Base-by-base conservation (phyloP, 2,329 filamentous ascomycete genomes). In the Cladosporium sp. region DNA sequence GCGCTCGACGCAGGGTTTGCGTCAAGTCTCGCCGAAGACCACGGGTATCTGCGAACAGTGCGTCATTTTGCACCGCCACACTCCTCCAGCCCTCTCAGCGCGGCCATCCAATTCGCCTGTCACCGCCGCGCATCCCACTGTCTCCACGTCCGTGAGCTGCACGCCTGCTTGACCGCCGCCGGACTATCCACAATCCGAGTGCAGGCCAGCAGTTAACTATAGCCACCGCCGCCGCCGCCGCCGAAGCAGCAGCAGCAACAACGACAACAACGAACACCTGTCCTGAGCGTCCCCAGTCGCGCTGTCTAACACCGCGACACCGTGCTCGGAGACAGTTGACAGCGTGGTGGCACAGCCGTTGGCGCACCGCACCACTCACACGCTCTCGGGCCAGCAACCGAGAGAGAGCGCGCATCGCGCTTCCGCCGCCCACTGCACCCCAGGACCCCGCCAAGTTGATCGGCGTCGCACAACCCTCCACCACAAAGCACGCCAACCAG, bases 401-500 rank as follows among this genome's bases (percentile, higher is more conserved):
- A 56, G n/a, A 30, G 20, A 34, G 7, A 19, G 17, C 47, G 30
- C 28, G 17, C 50, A 28, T 40, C 50, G 43, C 50, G 43, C 36
- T 34, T 28, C 49, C 15, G 28, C 47, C 8, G 7, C 11, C 51
- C 20, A 25, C 42, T 45, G 51, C 51, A 47, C 52, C 54, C 54
- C 54, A 49, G 54, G 36, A 55, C 19, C 54, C 54, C 42, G 42
- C 54, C 43, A 34, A 49, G 43, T 37, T 49, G 54, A 56, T 56
- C 54, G 54, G 54, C 54, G 54, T 56, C 54, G 54, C 54, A 56
- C 51, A 56, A 56, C 42, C 54, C 54, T 56, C 30, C 54, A 38
- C 54, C 54, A 56, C 54, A 39, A 25, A 51, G 49, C 54, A 45
- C 52, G 20, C 30, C 54, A 14, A 19, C 42, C 54, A 42, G 12